phyloP scores from a whole-genome alignment of 2,329 filamentous ascomycete species.

The Diaporthe vaccinii region DNA sequence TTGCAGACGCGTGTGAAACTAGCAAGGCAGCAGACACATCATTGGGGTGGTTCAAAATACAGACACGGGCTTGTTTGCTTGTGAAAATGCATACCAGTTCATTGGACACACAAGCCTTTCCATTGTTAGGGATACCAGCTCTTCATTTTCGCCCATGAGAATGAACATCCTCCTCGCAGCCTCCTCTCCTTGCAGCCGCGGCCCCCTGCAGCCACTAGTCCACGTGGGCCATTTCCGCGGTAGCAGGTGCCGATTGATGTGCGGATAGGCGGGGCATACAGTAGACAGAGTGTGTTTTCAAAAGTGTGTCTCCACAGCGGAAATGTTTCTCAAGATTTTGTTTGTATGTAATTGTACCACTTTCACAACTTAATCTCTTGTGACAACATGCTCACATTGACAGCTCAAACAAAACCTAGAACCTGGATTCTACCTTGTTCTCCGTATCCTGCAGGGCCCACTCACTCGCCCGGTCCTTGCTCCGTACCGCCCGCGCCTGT shows the following conservation, averaged over 20 bases:
- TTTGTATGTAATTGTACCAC: background rate
- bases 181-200: too few relatives aligned
- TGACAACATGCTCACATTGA: background rate
- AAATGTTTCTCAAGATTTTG: background rate
- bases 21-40: background rate
- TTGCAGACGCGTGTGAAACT: background rate
- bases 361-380: background rate
- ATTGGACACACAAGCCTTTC: background rate
- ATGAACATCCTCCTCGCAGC: background rate
- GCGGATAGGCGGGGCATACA: background rate
- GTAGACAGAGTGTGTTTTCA: background rate
- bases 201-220: too few relatives aligned
- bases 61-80: background rate
- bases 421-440: conserved; percentile 74
- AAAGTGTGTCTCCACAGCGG: background rate
- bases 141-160: background rate
- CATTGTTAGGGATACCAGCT: background rate
- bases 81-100: too few relatives aligned
- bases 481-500: conserved; percentile 80
- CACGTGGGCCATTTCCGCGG: too few relatives aligned
- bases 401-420: conserved; percentile 43
- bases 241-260: background rate
- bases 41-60: background rate
- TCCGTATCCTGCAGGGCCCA: conserved; percentile 85
- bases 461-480: conserved; percentile 72